A percentile compares a stretch with the other conserved stretches of the same genome.
phyloP scores from a whole-genome alignment of 495 filamentous ascomycete species.

The Staphylotrichum longicolle region DNA sequence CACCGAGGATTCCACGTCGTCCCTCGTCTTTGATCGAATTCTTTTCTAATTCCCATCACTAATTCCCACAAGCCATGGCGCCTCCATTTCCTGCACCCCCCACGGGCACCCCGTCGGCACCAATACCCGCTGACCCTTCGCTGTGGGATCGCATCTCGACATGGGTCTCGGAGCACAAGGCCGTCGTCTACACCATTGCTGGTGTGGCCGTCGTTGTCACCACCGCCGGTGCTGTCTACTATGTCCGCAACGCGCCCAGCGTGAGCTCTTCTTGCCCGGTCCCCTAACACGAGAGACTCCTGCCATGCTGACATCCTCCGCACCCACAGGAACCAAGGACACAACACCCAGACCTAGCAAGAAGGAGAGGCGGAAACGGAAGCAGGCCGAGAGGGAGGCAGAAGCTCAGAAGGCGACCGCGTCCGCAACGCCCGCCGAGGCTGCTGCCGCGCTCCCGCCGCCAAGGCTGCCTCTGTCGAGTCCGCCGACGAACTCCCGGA shows the following conservation, averaged over 20 bases:
- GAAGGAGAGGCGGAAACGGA: conserved; percentile 64
- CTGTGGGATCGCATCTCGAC: conserved; percentile 84
- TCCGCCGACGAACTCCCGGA: conserved; percentile 77
- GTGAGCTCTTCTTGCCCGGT: conserved; percentile 3
- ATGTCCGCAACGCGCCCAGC: conserved; percentile 55
- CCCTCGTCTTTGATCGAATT: conserved; percentile 9
- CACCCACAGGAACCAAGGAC: conserved; percentile 31
- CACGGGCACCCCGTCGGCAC: conserved; percentile 36
- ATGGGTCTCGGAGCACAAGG: conserved; percentile 95
- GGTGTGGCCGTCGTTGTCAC: conserved; percentile 90
- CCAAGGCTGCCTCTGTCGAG: conserved; percentile 56
- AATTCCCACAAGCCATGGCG: conserved; percentile 37
- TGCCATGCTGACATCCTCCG: neutral
- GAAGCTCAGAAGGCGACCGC: conserved; percentile 43
- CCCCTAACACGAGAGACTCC: neutral
- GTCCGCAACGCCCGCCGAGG: conserved; percentile 18
- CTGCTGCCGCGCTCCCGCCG: conserved; percentile 38
- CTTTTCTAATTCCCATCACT: conserved; percentile 1
- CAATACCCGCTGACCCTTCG: conserved; percentile 55
- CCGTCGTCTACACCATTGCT: conserved; percentile 90
- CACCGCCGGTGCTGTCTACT: conserved; percentile 87
- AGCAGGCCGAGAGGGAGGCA: conserved; percentile 65
- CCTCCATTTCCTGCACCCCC: conserved; percentile 42
- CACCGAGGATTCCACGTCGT: neutral
- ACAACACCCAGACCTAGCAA: conserved; percentile 45